Conservation (phyloP, 768 basidiomycete species). For the Krasilnikovozyma curviuscula region DNA sequence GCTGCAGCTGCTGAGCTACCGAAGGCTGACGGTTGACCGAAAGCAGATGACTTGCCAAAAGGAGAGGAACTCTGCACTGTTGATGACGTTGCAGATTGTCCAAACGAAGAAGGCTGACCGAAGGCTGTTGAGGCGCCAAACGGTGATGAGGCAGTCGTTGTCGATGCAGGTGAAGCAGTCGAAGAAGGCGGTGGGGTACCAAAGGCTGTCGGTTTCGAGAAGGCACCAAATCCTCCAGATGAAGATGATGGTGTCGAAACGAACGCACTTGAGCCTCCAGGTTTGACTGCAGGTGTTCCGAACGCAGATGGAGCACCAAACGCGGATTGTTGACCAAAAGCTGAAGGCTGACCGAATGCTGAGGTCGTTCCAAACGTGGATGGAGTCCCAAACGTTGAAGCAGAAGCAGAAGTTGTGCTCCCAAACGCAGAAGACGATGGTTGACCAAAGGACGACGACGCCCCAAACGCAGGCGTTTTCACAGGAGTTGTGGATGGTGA, state of each 20-base stretch:
- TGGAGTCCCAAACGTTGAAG: background rate
- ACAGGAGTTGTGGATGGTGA: background rate
- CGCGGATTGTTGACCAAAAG: background rate
- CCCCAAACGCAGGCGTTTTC: background rate
- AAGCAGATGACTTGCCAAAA: background rate
- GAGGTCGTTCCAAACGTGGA: slow-evolving; percentile 3
- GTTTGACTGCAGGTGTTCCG: background rate
- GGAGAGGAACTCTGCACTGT: no score
- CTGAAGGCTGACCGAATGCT: background rate
- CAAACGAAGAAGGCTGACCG: background rate
- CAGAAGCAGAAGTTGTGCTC: background rate
- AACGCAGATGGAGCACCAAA: slow-evolving; percentile 9
- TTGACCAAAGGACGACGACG: background rate
- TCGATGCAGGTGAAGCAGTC: background rate
- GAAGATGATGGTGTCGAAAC: background rate
- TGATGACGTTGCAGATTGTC: background rate
- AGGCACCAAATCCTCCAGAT: slow-evolving; percentile 6
- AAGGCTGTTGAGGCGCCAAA: background rate
- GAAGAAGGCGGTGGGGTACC: background rate
- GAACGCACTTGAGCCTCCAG: slow-evolving; percentile 2
- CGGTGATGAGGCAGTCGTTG: background rate
- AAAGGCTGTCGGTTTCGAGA: background rate
- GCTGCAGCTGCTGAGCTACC: slow-evolving; percentile 2
- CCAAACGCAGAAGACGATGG: slow-evolving; percentile 7
- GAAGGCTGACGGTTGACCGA: slow-evolving; percentile 4